phyloP scores from a whole-genome alignment of 2,329 filamentous ascomycete genomes.

The Pseudocercospora eumusae region DNA sequence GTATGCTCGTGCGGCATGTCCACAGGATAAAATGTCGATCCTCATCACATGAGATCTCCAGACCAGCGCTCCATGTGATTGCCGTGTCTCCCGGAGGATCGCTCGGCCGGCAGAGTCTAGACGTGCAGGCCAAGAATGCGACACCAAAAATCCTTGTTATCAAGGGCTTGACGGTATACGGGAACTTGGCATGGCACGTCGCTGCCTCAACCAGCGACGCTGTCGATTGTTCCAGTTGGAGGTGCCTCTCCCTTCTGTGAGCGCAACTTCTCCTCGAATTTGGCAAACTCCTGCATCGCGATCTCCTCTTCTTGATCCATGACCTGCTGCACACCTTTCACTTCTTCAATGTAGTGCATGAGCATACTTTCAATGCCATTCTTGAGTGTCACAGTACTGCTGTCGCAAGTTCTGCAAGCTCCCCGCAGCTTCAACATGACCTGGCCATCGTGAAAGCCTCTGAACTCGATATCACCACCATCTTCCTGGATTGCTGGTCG shows the following conservation, averaged over 20 bases:
- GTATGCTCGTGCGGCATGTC: neutral
- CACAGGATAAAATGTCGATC: neutral
- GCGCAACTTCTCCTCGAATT: slow-evolving; percentile 83
- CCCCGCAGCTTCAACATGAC: slow-evolving; percentile 74
- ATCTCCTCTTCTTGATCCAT: slow-evolving; percentile 91
- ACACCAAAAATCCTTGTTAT: neutral
- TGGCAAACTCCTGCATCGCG: slow-evolving; percentile 82
- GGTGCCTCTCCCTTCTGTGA: slow-evolving; percentile 59
- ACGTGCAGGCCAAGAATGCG: neutral
- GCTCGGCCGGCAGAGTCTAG: neutral
- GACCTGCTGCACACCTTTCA: slow-evolving; percentile 87
- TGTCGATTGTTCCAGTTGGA: slow-evolving; percentile 55
- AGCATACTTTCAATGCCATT: slow-evolving; percentile 98
- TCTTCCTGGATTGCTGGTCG: slow-evolving; percentile 96
- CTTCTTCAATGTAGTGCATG: slow-evolving; percentile 88
- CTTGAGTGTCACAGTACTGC: slow-evolving; percentile 92
- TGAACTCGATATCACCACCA: slow-evolving; percentile 93
- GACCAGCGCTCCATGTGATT: neutral
- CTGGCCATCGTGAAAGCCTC: slow-evolving; percentile 81
- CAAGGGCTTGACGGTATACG: neutral
- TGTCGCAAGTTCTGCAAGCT: slow-evolving; percentile 93
- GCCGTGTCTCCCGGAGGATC: neutral
- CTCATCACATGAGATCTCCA: neutral
- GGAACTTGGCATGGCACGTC: neutral
- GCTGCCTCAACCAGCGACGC: slow-evolving; percentile 33